A percentile compares a stretch with the other conserved stretches of the same genome.
Conservation (phyloP, 371 early-diverging fungal species). For the Mortierella sp. region DNA sequence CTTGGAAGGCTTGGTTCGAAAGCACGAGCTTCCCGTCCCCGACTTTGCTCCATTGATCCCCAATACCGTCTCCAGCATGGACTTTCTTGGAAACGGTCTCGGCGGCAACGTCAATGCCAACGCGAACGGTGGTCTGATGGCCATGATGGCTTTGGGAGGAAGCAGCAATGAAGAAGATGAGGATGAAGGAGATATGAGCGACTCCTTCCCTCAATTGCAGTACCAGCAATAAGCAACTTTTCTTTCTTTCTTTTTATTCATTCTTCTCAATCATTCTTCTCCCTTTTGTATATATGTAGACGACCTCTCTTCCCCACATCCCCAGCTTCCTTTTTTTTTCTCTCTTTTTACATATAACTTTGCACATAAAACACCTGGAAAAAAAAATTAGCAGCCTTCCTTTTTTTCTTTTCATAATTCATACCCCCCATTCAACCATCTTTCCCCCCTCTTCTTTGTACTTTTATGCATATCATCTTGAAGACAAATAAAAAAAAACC, state of each 20-base stretch:
- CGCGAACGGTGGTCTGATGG: slow-evolving; percentile 2
- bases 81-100: neutral
- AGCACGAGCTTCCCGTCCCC: slow-evolving; percentile 24
- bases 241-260: neutral
- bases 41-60: slow-evolving; percentile 28
- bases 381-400: neutral
- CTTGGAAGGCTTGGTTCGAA: slow-evolving; percentile 22
- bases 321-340: neutral
- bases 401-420: slow-evolving; percentile 2
- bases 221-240: neutral
- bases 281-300: neutral
- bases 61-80: neutral
- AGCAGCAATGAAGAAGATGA: slow-evolving; percentile 41
- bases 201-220: slow-evolving; percentile 15
- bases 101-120: slow-evolving; percentile 6
- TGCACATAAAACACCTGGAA: neutral
- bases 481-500: slow-evolving; percentile 1
- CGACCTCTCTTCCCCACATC: neutral
- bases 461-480: neutral
- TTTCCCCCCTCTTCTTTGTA: neutral
- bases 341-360: neutral
- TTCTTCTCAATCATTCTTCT: neutral
- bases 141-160: slow-evolving; percentile 7
- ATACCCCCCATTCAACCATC: neutral
- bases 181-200: slow-evolving; percentile 40